Percentiles rank a stretch among this genome's conserved stretches.
These are phyloP conservation scores for Lasiodiplodia sp. DNA, from an alignment of 2,329 filamentous ascomycete species.

Conservation along the genomic window DNA sequence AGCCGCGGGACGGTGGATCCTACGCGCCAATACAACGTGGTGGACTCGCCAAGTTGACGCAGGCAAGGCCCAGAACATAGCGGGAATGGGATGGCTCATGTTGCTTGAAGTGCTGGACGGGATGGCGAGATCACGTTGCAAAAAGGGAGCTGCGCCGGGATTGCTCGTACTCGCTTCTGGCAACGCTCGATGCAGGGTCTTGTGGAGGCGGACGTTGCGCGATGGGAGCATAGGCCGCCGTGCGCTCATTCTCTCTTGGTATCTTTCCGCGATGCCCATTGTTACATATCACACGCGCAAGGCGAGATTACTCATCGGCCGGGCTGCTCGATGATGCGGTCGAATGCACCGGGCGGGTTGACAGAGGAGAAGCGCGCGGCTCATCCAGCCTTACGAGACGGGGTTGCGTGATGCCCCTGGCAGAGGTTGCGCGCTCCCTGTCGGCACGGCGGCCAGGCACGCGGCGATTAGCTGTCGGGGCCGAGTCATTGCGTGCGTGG, in stretches of 20 bases:
- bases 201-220: slow-evolving; percentile 16
- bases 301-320: slow-evolving; percentile 7
- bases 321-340: slow-evolving; percentile 18
- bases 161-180: slow-evolving; percentile 20
- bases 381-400: slow-evolving; percentile 18
- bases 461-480: not conserved
- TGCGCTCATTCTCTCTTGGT: not conserved
- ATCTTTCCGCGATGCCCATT: not conserved
- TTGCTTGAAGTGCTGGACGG: not conserved
- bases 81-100: not conserved
- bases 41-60: not conserved
- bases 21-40: slow-evolving; percentile 26
- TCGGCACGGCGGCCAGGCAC: not conserved
- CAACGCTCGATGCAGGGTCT: slow-evolving; percentile 24
- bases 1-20: slow-evolving; percentile 15
- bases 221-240: not conserved
- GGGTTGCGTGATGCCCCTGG: not conserved
- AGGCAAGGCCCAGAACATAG: slow-evolving; percentile 4
- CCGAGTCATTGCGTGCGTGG: not conserved
- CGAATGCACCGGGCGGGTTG: not conserved
- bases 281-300: not conserved
- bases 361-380: slow-evolving; percentile 21
- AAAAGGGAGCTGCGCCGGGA: slow-evolving; percentile 1
- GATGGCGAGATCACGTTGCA: slow-evolving; percentile 21
- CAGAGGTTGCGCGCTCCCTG: slow-evolving; percentile 14